phyloP scores from a whole-genome alignment of 2,329 filamentous ascomycete genomes.

The Fusarium albosuccineum region DNA sequence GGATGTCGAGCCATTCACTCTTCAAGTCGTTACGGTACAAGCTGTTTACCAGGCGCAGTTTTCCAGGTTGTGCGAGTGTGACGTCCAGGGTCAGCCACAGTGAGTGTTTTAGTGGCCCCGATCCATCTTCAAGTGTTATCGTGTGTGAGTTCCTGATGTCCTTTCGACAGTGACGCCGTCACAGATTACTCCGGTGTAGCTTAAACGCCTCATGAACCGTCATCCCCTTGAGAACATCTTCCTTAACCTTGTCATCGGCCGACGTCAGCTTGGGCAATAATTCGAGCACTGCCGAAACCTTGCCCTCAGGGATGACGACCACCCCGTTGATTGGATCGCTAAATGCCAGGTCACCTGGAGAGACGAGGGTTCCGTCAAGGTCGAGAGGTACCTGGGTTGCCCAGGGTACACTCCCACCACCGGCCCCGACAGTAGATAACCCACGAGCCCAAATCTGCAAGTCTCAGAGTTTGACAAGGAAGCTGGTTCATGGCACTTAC shows the following conservation, averaged over 20 bases:
- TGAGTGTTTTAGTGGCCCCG: background rate
- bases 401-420: slow-evolving; percentile 68
- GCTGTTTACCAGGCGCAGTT: slow-evolving; percentile 13
- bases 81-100: slow-evolving; percentile 9
- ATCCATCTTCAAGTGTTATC: no score
- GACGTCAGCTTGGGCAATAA: slow-evolving; percentile 65
- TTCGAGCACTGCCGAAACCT: slow-evolving; percentile 70
- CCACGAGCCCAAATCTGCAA: slow-evolving; percentile 67
- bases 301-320: slow-evolving; percentile 73
- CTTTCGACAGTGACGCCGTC: slow-evolving; percentile 6
- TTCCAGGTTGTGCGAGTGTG: background rate
- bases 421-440: slow-evolving; percentile 69
- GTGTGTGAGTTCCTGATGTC: background rate
- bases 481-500: slow-evolving; percentile 55
- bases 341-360: slow-evolving; percentile 76
- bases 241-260: slow-evolving; percentile 72
- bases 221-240: slow-evolving; percentile 72
- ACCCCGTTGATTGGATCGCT: slow-evolving; percentile 78
- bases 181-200: slow-evolving; percentile 61
- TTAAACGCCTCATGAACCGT: slow-evolving; percentile 76
- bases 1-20: slow-evolving; percentile 20
- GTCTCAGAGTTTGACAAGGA: slow-evolving; percentile 31
- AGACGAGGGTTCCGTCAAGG: slow-evolving; percentile 58
- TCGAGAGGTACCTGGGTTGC: slow-evolving; percentile 61
- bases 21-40: slow-evolving; percentile 23